Evolutionary conservation across 2,329 filamentous ascomycete species (phyloP).

Genomic region (Monosporascus ibericus): DNA sequence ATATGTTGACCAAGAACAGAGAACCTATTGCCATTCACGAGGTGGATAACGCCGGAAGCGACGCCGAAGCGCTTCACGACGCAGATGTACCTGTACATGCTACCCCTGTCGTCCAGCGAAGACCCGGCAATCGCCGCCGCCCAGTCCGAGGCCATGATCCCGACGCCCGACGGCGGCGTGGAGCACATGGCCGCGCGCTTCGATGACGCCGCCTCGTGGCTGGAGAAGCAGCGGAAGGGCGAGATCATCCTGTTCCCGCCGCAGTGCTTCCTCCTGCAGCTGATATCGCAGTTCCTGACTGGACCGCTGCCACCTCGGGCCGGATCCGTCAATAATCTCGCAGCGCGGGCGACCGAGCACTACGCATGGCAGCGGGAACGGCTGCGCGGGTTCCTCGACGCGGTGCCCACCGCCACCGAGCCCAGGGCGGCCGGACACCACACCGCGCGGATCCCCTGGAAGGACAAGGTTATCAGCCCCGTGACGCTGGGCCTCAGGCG

Average conservation of each 20-base stretch:
- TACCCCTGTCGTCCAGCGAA: conserved; percentile 47
- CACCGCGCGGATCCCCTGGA: conserved; percentile 46
- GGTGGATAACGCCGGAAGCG: conserved; percentile 79
- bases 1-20: conserved; percentile 31
- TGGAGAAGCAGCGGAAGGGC: conserved; percentile 54
- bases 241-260: conserved; percentile 85
- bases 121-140: conserved; percentile 27
- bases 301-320: conserved; percentile 22
- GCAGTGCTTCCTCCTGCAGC: conserved; percentile 67
- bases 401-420: conserved; percentile 35
- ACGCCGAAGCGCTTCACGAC: conserved; percentile 78
- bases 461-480: conserved; percentile 57
- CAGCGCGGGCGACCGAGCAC: conserved; percentile 19
- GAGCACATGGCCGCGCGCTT: conserved; percentile 72
- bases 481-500: conserved; percentile 37
- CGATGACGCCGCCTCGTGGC: conserved; percentile 63
- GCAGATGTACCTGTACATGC: conserved; percentile 93
- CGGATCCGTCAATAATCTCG: conserved; percentile 4
- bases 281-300: conserved; percentile 49
- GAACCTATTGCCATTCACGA: conserved; percentile 72
- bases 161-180: conserved; percentile 62
- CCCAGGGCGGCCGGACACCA: conserved; percentile 32
- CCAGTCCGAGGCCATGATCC: conserved; percentile 51
- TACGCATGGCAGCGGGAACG: conserved; percentile 43
- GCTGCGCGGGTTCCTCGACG: conserved; percentile 48